These are phyloP conservation scores for Solanum appendiculatum DNA, from an alignment of 257 asterid species.

Conservation along the genomic window DNA sequence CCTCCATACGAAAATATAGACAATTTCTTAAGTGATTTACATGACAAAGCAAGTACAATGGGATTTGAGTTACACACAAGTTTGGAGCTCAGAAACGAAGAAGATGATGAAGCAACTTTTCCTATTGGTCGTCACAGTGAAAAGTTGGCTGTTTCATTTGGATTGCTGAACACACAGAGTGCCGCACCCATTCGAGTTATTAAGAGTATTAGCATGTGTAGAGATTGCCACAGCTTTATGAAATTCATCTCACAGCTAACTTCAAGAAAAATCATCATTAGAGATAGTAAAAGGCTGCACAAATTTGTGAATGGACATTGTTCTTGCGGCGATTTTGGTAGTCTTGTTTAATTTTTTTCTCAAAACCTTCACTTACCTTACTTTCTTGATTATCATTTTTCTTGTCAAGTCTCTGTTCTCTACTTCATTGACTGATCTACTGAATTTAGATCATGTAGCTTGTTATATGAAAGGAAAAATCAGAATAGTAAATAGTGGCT, in stretches of 20 bases:
- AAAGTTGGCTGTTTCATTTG: constrained; percentile 74
- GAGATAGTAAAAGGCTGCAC: constrained; percentile 78
- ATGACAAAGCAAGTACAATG: constrained; percentile 25
- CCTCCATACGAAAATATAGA: constrained; percentile 19
- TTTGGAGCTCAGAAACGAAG: constrained; percentile 20
- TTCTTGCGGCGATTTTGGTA: constrained; percentile 78
- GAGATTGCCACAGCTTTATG: constrained; percentile 73
- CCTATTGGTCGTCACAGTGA: constrained; percentile 60
- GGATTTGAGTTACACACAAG: constrained; percentile 36
- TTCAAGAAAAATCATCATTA: constrained; percentile 46
- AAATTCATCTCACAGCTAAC: constrained; percentile 47
- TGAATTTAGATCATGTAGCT: not conserved
- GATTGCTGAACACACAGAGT: constrained; percentile 40
- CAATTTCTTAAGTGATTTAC: constrained; percentile 32
- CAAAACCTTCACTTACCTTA: not conserved
- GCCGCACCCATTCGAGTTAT: constrained; percentile 39
- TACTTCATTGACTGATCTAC: not conserved
- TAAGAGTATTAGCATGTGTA: constrained; percentile 76
- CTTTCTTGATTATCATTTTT: not conserved
- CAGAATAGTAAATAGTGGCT: not conserved
- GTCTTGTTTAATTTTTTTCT: constrained; percentile 26
- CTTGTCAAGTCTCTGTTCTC: not conserved
- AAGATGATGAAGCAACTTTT: constrained; percentile 14
- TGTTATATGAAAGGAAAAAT: not conserved
- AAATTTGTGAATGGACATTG: constrained; percentile 59